Percentiles rank a stretch among this genome's conserved stretches.
Conservation (phyloP, 129 eudicot species). For the Escallonia rubra region DNA sequence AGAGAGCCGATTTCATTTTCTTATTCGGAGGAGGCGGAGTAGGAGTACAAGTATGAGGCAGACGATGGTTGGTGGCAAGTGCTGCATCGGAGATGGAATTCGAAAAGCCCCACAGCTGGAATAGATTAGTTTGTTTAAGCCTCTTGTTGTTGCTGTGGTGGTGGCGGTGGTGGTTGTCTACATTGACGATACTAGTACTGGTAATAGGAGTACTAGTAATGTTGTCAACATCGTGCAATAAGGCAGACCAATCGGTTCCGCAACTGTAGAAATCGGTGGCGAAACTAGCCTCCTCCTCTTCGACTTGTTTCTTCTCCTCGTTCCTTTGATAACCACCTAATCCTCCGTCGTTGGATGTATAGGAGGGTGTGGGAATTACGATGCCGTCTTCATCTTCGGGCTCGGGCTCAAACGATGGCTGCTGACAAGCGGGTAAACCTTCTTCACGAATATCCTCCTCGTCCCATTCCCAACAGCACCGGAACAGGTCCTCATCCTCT, state of each 20-base stretch:
- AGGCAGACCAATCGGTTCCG: conserved; percentile 30
- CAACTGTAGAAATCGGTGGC: conserved; percentile 24
- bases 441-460: too few relatives aligned
- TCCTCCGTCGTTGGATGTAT: too few relatives aligned
- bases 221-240: background rate
- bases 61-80: too few relatives aligned
- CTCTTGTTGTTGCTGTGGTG: conserved; percentile 6
- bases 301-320: background rate
- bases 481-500: too few relatives aligned
- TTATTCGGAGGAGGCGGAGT: background rate
- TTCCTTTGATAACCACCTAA: too few relatives aligned
- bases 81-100: background rate
- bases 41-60: background rate
- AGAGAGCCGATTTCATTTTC: too few relatives aligned
- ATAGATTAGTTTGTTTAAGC: conserved; percentile 24
- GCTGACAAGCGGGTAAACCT: too few relatives aligned
- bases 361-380: too few relatives aligned
- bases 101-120: conserved; percentile 27
- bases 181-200: background rate
- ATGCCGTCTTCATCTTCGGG: too few relatives aligned
- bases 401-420: too few relatives aligned
- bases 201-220: background rate
- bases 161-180: too few relatives aligned
- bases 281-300: conserved; percentile 12
- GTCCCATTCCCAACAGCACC: too few relatives aligned